Evolutionary conservation across 331 rosid species (phyloP), one percentile per base, ranked within the genome.

Genomic region (Malus hybrid): DNA sequence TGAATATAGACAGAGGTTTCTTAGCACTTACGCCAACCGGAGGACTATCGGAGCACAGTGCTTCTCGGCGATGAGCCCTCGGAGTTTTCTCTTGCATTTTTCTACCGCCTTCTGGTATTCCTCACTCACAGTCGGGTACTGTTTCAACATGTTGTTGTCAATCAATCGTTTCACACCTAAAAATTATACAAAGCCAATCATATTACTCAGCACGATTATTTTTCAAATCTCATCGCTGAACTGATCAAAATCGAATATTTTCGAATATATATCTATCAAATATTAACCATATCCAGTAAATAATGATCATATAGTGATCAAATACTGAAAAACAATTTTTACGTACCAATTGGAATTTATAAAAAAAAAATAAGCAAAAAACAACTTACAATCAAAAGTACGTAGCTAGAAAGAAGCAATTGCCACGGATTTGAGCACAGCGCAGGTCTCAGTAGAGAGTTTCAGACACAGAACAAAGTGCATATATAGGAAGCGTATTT

Each of bases 11-110:
- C 56, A 57, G 65, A 57, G 20, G 29, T 3, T 22, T 59, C 6
- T n/a, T 22, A 27, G 11, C 1, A 8, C 80, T 62, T 83, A 88
- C 89, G 89, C 92, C 64, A 85, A 63, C 42, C 86, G 76, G 52
- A 88, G 92, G 59, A 88, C 73, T 24, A 88, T 81, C 4, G 92
- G 89, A 80, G 89, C 89, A 60, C 92, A 85, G 9, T 75, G 81
- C 83, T 88, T 88, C 78, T 85, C 88, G 62, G 79, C 80, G n/a
- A 85, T 73, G 56, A 80, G 83, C 19, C 86, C 91, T 69, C 89
- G 76, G 18, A 85, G 87, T 74, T 85, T 82, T 77, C 77, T 82
- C 85, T 76, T 80, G 85, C 87, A 80, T 76, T 87, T 87, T 64
- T 84, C 85, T 2, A 84, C 74, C 2, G 88, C 83, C 22, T 84